These are phyloP conservation scores for Clitopilus passeckerianus DNA, from an alignment of 768 basidiomycete genomes.

Conservation along the genomic window DNA sequence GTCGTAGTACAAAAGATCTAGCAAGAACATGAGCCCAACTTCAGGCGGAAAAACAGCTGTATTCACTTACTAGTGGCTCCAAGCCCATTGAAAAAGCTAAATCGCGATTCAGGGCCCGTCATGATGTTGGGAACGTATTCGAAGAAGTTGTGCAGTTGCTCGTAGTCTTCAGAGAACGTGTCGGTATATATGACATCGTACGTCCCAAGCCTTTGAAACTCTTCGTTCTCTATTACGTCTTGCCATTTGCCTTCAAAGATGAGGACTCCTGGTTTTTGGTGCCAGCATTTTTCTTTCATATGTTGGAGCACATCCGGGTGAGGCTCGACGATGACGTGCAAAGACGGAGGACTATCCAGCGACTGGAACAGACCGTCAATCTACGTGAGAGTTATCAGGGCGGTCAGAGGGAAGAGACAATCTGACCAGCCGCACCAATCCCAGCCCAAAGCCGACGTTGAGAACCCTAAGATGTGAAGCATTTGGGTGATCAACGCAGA, in stretches of 20 bases:
- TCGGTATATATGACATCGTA: conserved; percentile 92
- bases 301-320: conserved; percentile 87
- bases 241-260: conserved; percentile 95
- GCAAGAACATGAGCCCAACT: background rate
- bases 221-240: conserved; percentile 62
- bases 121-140: conserved; percentile 73
- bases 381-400: conserved; percentile 30
- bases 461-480: conserved; percentile 57
- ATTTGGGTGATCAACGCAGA: conserved; percentile 53
- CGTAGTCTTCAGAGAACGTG: conserved; percentile 87
- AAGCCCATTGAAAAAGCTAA: conserved; percentile 96
- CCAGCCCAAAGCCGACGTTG: conserved; percentile 93
- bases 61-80: conserved; percentile 79
- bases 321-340: conserved; percentile 91
- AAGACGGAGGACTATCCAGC: conserved; percentile 48
- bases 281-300: conserved; percentile 77
- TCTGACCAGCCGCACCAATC: conserved; percentile 56
- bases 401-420: background rate
- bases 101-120: conserved; percentile 65
- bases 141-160: conserved; percentile 80
- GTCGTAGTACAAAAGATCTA: conserved; percentile 87
- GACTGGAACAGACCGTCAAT: conserved; percentile 81
- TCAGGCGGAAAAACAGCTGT: background rate
- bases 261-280: conserved; percentile 67
- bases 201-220: conserved; percentile 58